Evolutionary conservation across 495 filamentous ascomycete genomes (phyloP), one percentile per base, ranked within the genome.

Genomic region (Penicillium silybi): DNA sequence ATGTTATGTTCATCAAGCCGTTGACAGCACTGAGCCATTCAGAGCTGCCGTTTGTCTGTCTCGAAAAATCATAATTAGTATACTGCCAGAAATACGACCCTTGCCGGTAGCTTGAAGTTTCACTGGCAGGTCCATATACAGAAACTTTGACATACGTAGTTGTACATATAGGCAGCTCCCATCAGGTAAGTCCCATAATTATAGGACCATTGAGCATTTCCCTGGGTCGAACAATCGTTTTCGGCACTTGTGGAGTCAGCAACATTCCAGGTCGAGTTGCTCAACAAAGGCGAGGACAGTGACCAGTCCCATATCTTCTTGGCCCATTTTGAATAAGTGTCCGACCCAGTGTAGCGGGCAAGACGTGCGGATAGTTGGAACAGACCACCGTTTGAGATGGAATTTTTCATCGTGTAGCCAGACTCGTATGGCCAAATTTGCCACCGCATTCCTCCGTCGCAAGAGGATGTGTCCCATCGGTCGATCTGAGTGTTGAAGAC

Each of bases 121-220:
- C 4, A 10, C 9, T 32, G 29, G 11, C 29, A 32, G 11, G 11
- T 32, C 9, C 29, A 8, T 32, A 10, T 32, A 13, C 29, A 32
- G 1, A 13, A 8, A 32, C 2, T 11, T 32, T 13, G 29, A 13
- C 29, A 32, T 64, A 80, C 80, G 48, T 81, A 63, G 57, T 89
- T 89, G 67, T 84, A 88, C 85, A 91, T 88, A 54, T 81, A 78
- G 20, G 86, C 85, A 3, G 85, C 77, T 6, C 88, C 88, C 51
- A 80, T 78, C 34, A 91, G 63, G 61, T 78, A 88, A 20, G 85
- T 81, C 18, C 83, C 88, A 26, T 84, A 77, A 61, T 85, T 86
- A 65, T 90, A 89, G 0, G 80, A 77, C 83, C 82, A 89, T 61
- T 89, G 85, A 19, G 83, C 73, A 46, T 74, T 54, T 50, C 81